Evolutionary conservation across 352 stramenopile genomes (phyloP).

Genomic region (Phytopythium litorale): DNA sequence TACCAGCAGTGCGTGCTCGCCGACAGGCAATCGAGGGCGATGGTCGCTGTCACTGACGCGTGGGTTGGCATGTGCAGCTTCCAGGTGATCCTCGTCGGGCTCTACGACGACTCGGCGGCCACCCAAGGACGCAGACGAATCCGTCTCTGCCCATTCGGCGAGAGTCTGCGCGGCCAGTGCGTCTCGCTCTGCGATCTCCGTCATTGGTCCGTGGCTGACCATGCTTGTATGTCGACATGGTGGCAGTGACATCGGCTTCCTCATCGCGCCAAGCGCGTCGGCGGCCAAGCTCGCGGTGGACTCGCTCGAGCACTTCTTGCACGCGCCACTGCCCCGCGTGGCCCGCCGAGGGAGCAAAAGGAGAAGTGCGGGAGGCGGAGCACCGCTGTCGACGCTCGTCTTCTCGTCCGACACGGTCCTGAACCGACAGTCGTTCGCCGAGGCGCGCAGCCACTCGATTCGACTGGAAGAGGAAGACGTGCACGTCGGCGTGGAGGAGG

Average conservation of each 20-base stretch:
- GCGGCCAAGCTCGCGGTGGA: constrained; percentile 39
- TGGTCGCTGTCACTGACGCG: not conserved
- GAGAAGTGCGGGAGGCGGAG: not conserved
- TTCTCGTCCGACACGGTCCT: constrained; percentile 48
- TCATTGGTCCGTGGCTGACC: not conserved
- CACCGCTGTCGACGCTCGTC: constrained; percentile 29
- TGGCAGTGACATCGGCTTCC: constrained; percentile 43
- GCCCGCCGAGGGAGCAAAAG: not conserved
- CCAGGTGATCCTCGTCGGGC: constrained; percentile 34
- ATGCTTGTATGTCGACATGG: not conserved
- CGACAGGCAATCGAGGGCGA: not conserved
- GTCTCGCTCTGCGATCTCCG: not conserved
- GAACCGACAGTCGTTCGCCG: constrained; percentile 39
- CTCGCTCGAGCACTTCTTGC: constrained; percentile 10
- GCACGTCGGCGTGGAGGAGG: not conserved
- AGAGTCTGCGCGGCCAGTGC: constrained; percentile 37
- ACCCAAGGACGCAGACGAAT: constrained; percentile 22
- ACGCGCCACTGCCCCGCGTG: not conserved
- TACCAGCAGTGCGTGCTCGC: constrained; percentile 33
- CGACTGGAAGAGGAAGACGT: constrained; percentile 12
- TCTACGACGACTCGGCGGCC: constrained; percentile 35
- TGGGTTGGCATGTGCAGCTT: constrained; percentile 18
- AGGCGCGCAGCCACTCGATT: constrained; percentile 21
- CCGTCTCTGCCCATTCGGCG: constrained; percentile 31
- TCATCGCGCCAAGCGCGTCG: constrained; percentile 41